These are phyloP conservation scores for Zea mays DNA, from an alignment of 176 grass and related monocot species.

Conservation along the genomic window DNA sequence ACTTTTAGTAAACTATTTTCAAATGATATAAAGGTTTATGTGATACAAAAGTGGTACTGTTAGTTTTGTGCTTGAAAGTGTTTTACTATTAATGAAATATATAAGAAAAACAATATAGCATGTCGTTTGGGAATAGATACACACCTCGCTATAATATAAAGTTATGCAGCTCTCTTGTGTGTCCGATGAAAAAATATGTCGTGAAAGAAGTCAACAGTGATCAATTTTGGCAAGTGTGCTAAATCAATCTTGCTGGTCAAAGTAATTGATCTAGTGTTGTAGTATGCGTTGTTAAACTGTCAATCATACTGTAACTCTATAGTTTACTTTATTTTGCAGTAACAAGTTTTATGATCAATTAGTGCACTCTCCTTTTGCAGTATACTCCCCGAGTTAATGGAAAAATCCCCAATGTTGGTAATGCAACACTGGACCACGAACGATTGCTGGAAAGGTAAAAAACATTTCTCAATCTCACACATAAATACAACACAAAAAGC, in stretches of 20 bases:
- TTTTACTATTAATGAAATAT: not conserved
- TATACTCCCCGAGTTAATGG: constrained; percentile 91
- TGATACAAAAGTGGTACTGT: not conserved
- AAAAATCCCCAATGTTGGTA: constrained; percentile 76
- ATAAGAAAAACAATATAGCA: not conserved
- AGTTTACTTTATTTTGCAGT: constrained; percentile 13
- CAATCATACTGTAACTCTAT: not conserved
- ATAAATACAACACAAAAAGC: not conserved
- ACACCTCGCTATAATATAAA: not conserved
- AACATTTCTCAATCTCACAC: not conserved
- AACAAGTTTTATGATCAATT: constrained; percentile 17
- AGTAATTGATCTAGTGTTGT: not conserved
- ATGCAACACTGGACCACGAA: constrained; percentile 88
- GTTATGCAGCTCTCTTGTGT: not conserved
- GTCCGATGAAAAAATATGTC: not conserved
- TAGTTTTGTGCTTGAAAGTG: not conserved
- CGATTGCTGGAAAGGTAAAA: constrained; percentile 77
- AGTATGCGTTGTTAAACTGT: constrained; percentile 13
- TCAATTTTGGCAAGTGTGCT: not conserved
- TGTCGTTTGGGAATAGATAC: not conserved
- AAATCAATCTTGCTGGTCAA: not conserved
- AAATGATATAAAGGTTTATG: not conserved
- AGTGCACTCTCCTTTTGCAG: constrained; percentile 43
- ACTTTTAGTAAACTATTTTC: not conserved
- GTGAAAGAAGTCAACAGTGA: not conserved